Percentiles rank a stretch among this genome's conserved stretches.
phyloP scores from a whole-genome alignment of 257 asterid species.

The Paraleonurus japonicus region DNA sequence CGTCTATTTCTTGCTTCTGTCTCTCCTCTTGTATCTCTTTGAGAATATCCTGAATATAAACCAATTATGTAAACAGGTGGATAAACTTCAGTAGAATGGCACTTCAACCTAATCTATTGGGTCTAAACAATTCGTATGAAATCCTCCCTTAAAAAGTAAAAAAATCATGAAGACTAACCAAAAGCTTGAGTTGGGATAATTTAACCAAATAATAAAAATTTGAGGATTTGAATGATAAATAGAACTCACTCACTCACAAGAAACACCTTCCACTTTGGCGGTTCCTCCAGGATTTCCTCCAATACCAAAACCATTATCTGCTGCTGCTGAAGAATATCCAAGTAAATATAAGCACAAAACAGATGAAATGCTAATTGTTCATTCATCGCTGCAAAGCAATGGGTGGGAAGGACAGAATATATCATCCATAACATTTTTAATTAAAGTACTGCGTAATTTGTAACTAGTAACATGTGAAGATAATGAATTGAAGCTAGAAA shows the following conservation, averaged over 20 bases:
- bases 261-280: conserved; percentile 98
- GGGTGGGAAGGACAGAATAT: neutral
- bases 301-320: conserved; percentile 50
- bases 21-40: conserved; percentile 79
- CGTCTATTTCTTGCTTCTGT: conserved; percentile 45
- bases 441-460: conserved; percentile 13
- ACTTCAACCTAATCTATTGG: conserved; percentile 11
- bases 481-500: conserved; percentile 6
- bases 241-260: conserved; percentile 92
- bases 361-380: conserved; percentile 12
- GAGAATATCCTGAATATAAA: conserved; percentile 67
- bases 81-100: conserved; percentile 9
- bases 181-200: conserved; percentile 16
- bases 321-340: conserved; percentile 47
- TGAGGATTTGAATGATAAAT: conserved; percentile 29
- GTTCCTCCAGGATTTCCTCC: conserved; percentile 87
- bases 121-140: neutral
- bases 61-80: conserved; percentile 9
- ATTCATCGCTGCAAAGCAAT: neutral
- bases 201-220: conserved; percentile 12
- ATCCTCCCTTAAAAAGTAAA: neutral
- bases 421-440: conserved; percentile 5
- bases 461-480: conserved; percentile 14
- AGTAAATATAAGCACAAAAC: conserved; percentile 19
- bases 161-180: neutral